Evolutionary conservation across 768 basidiomycete genomes (phyloP).

Genomic region (Tricholoma matsutake): DNA sequence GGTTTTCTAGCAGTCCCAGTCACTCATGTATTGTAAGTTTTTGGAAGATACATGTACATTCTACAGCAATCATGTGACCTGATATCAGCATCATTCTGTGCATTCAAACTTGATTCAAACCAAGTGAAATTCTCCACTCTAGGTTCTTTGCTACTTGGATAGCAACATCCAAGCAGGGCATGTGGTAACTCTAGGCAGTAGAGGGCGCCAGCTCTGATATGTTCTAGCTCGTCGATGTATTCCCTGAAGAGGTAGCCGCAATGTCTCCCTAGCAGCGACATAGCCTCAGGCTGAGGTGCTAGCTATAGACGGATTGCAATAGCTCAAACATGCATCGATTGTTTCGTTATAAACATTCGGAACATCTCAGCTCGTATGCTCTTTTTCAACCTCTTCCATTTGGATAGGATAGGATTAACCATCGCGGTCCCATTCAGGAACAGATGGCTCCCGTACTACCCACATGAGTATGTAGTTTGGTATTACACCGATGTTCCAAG

Average conservation of each 20-base stretch:
- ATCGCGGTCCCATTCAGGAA: too few species aligned
- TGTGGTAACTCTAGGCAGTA: slow-evolving; percentile 31
- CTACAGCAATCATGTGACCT: too few species aligned
- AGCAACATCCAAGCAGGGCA: slow-evolving; percentile 21
- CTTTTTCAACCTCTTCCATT: slow-evolving; percentile 18
- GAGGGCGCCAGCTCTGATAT: slow-evolving; percentile 26
- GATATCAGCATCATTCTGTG: too few species aligned
- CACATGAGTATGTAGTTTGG: too few species aligned
- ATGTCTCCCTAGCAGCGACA: slow-evolving; percentile 17
- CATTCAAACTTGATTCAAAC: slow-evolving; percentile 20
- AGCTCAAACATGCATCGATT: slow-evolving; percentile 21
- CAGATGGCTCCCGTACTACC: too few species aligned
- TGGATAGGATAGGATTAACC: too few species aligned
- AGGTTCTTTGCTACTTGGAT: slow-evolving; percentile 11
- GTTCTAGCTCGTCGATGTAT: slow-evolving; percentile 29
- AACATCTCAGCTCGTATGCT: slow-evolving; percentile 13
- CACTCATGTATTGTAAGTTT: too few species aligned
- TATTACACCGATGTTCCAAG: slow-evolving; percentile 20
- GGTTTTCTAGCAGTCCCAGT: too few species aligned
- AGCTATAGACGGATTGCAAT: slow-evolving; percentile 13
- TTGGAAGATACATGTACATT: too few species aligned
- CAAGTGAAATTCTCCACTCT: slow-evolving; percentile 15
- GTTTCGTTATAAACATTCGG: slow-evolving; percentile 10
- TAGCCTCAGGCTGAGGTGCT: slow-evolving; percentile 11
- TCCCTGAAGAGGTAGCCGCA: slow-evolving; percentile 14